Evolutionary conservation across 139 green algal genomes (phyloP).

Genomic region (Edaphochlamys debaryana): DNA sequence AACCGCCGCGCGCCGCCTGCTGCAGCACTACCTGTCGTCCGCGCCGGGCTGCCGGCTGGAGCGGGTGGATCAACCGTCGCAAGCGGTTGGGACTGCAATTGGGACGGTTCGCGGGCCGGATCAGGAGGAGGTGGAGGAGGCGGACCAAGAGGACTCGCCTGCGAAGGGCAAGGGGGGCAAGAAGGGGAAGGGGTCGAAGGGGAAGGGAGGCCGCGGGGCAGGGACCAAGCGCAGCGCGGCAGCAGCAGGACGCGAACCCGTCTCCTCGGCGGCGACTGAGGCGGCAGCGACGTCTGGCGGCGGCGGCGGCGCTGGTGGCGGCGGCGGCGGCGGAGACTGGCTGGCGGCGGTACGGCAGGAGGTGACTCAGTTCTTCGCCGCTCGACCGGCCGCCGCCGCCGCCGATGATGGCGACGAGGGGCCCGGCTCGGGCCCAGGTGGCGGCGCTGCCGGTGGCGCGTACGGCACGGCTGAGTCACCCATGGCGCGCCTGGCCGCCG

Average conservation of each 20-base stretch:
- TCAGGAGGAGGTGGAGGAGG: not conserved
- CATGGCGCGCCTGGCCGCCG: slow-evolving; percentile 36
- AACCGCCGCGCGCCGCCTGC: slow-evolving; percentile 60
- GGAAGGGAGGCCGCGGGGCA: not conserved
- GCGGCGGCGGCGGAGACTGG: not conserved
- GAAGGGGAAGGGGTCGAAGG: not conserved
- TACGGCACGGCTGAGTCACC: not conserved
- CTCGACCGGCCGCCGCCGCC: not conserved
- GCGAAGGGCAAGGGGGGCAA: not conserved
- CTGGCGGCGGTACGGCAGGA: slow-evolving; percentile 8
- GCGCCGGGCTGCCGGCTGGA: slow-evolving; percentile 23
- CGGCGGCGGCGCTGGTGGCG: not conserved
- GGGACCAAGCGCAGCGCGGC: not conserved
- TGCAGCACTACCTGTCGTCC: slow-evolving; percentile 48
- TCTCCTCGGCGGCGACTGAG: slow-evolving; percentile 5
- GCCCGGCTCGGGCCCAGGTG: not conserved
- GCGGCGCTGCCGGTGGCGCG: not conserved
- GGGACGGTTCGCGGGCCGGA: too few species aligned
- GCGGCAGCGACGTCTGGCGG: not conserved
- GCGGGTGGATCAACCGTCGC: not conserved
- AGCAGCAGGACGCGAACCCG: slow-evolving; percentile 25
- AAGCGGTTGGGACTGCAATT: too few species aligned
- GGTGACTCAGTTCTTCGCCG: slow-evolving; percentile 12
- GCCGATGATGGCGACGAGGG: not conserved
- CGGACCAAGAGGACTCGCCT: not conserved